Evolutionary conservation across 305 asterid species (phyloP), one percentile per base, ranked within the genome.

Genomic region (Petunia hybrid): DNA sequence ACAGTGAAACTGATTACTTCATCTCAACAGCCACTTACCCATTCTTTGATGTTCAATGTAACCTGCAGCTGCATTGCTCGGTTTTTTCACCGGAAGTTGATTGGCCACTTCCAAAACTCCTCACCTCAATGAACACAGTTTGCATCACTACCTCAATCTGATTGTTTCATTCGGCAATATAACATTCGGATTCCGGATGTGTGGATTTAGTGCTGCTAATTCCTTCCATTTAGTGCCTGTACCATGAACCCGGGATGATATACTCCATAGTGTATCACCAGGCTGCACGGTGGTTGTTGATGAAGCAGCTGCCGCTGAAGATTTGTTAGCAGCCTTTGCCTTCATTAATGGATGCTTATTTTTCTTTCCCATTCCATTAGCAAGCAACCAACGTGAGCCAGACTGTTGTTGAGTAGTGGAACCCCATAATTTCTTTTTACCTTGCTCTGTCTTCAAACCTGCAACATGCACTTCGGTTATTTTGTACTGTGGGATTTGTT

Each of bases 341-440:
- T 94, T 97, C 93, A 91, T 76, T 12, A 89, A 42, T 10, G 96
- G 97, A 85, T 90, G 97, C 81, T 92, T 94, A 70, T 94, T 92
- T 91, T 93, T 97, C 93, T 97, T 97, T 80, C 98, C 99, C 99
- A 97, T 94, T 80, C 99, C 98, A 81, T 91, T 94, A 2, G 99
- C 99, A 6, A 94, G 94, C 88, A 97, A 74, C 99, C 99, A 97
- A 38, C 98, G 98, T 7, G 99, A 97, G 13, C 99, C 98, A 4
- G 97, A 85, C 84, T 94, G 95, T 75, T 93, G 97, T 66, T 92
- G 98, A 68, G 88, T 88, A 48, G 88, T 71, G 2, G 97, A 89
- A 63, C 99, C 98, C 99, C 98, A 93, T 36, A 85, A 62, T 91
- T 94, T 92, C 91, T 91, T 97, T 70, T 90, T 92, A 59, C 91